Evolutionary conservation across 2,329 filamentous ascomycete genomes (phyloP), one percentile per base, ranked within the genome.

Genomic region (Onygenales sp.): DNA sequence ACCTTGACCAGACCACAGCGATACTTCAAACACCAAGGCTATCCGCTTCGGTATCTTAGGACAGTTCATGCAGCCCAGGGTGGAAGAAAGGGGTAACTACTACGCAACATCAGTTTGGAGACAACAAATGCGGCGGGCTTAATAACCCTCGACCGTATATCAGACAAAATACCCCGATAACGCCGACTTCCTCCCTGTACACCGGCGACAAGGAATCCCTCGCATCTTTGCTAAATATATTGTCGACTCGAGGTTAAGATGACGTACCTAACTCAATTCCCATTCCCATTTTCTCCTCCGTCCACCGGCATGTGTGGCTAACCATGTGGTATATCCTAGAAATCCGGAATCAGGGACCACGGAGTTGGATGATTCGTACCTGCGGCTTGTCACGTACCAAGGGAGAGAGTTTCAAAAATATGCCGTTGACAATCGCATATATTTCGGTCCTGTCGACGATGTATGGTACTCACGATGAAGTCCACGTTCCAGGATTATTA

Each of bases 401-500:
- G 82, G 82, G 56, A 77, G 86, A 63, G 75, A 78, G 46, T 89
- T 82, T 65, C 86, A 89, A 59, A 77, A 77, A 63, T 83, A 84
- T 70, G 78, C 85, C 17, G 67, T 88, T 51, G 77, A 83, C 33
- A 81, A 85, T 59, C 74, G 74, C 37, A 78, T 81, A 57, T 87
- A 86, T 65, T 84, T 86, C 60, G 80, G 75, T 45, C 86, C 86
- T 7, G 74, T 86, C 54, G 86, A 89, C 63, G 84, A 88, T 75
- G 86, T 87, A 74, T 61, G 70, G 32, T 21, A 61, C 34, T 53
- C 21, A 37, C 50, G 52, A 51, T 46, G 13, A 13, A 9, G 11
- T 21, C 36, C 47, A 27, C n/a, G 46, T 52, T 33, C 9, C 45
- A 40, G 39, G 44, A 49, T 42, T 21, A 43, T 36, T 42, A 53